Percentiles rank a stretch among this genome's conserved stretches.
phyloP scores from a whole-genome alignment of 352 stramenopile genomes.

The Globisporangium okanoganense region DNA sequence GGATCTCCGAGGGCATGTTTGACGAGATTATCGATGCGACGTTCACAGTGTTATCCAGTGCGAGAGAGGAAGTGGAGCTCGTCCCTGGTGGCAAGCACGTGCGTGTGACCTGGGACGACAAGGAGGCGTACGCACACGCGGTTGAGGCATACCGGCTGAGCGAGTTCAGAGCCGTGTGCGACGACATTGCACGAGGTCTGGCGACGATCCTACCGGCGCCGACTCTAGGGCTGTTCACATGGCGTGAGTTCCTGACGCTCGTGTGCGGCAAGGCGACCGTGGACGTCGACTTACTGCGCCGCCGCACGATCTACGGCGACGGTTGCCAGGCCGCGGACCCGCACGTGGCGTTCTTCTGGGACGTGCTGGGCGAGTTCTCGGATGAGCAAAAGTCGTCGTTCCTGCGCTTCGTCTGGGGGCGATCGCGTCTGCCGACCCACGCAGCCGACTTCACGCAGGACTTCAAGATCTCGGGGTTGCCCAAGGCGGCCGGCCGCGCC shows the following conservation, averaged over 20 bases:
- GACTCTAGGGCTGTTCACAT: constrained; percentile 83
- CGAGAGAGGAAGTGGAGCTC: constrained; percentile 75
- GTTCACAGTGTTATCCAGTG: constrained; percentile 87
- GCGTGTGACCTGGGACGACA: constrained; percentile 90
- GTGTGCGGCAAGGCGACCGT: constrained; percentile 89
- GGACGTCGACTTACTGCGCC: constrained; percentile 82
- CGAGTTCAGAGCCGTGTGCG: constrained; percentile 78
- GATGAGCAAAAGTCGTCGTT: constrained; percentile 90
- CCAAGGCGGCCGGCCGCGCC: constrained; percentile 64
- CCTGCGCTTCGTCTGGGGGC: constrained; percentile 84
- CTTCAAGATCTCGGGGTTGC: constrained; percentile 86
- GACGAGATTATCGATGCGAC: constrained; percentile 89
- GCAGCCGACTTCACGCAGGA: constrained; percentile 87
- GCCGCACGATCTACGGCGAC: constrained; percentile 88
- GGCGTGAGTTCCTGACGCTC: constrained; percentile 85
- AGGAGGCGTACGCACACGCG: constrained; percentile 72
- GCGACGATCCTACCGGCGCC: constrained; percentile 82
- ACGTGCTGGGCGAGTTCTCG: constrained; percentile 82
- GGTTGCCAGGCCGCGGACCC: constrained; percentile 81
- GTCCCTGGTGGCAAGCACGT: constrained; percentile 73
- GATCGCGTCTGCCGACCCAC: constrained; percentile 88
- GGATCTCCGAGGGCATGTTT: constrained; percentile 85
- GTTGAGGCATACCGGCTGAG: constrained; percentile 74
- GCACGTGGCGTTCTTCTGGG: constrained; percentile 91
- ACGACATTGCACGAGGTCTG: constrained; percentile 71